Percentiles rank a stretch among this genome's conserved stretches.
Evolutionary conservation across 805 yeast species (phyloP).

Genomic region (Ogataea ramenticola): DNA sequence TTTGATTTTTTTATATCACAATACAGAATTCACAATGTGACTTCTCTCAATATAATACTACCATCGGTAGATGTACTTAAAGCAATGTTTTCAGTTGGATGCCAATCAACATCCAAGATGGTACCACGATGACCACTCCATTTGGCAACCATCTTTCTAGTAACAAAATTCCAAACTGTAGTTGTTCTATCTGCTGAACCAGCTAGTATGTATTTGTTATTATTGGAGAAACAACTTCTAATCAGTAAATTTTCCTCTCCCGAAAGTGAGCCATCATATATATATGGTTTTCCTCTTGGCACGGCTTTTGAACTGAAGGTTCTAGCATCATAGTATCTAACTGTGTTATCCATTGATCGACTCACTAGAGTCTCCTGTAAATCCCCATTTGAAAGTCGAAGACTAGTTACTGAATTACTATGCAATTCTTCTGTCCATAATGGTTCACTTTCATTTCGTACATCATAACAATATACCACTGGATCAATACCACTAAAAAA

Average conservation of each 20-base stretch:
- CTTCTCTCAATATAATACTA: constrained; percentile 40
- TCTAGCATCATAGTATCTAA: constrained; percentile 51
- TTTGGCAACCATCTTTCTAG: constrained; percentile 40
- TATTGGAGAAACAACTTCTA: constrained; percentile 39
- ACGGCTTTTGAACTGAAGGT: constrained; percentile 32
- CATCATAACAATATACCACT: constrained; percentile 50
- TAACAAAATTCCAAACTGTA: constrained; percentile 52
- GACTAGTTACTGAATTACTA: constrained; percentile 48
- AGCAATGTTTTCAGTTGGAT: constrained; percentile 31
- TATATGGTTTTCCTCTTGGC: constrained; percentile 34
- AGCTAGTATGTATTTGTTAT: constrained; percentile 32
- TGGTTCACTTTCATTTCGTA: constrained; percentile 33
- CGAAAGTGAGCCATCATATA: constrained; percentile 52
- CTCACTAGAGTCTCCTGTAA: constrained; percentile 37
- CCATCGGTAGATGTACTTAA: constrained; percentile 53
- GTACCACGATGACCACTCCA: constrained; percentile 55
- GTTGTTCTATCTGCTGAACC: constrained; percentile 59
- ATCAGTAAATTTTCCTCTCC: constrained; percentile 45
- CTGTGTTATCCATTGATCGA: constrained; percentile 48
- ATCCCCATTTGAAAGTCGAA: constrained; percentile 37
- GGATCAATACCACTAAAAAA: constrained; percentile 69
- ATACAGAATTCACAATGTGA: constrained; percentile 16
- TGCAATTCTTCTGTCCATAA: constrained; percentile 42
- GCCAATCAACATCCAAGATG: constrained; percentile 53
- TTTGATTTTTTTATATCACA: too few species aligned